Evolutionary conservation across 116 monocot genomes (phyloP), one percentile per base, ranked within the genome.

Genomic region (Papilionanthe hybrid): DNA sequence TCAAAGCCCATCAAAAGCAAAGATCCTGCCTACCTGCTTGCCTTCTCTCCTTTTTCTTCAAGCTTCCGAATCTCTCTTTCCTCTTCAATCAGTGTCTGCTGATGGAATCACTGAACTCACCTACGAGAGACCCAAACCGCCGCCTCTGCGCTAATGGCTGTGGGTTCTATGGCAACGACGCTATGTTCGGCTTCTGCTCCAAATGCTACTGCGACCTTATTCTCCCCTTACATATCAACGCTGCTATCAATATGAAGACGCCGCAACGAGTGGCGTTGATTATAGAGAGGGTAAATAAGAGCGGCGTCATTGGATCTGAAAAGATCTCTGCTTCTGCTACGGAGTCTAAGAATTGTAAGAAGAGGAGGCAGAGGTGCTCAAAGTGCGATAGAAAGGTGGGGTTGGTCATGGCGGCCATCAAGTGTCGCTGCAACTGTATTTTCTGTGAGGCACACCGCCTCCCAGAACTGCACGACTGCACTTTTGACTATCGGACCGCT

Each of bases 141-240:
- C 13, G 37, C 71, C 71, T 71, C 71, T 71, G 71, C 32, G 5
- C 15, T 37, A 32, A 15, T 32, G 71, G 71, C 27, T 71, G 71
- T 5, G 71, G 71, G 10, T 71, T 71, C 71, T 71, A 37, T 37
- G 71, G 71, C 71, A 71, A 37, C 71, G 32, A 32, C 25, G 71
- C 27, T 37, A 37, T 10, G 30, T 15, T 30, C 5, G 71, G 71
- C 41, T 37, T 71, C 71, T 71, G 71, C 71, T 71, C 71, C 71
- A 37, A 37, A 32, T 71, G 71, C 32, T 71, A 4, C 71, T 10
- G 27, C 71, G 32, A 71, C 0, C 71, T 37, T 32, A 9, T 32
- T 32, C 13, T 71, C 32, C 1, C 71, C 71, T 71, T 37, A 3
- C 71, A 5, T 15, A 23, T 71, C 0, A 71, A 71, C 6, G 67